These are phyloP conservation scores for Colletotrichum eleusines DNA, from an alignment of 2,329 filamentous ascomycete genomes.

Conservation along the genomic window DNA sequence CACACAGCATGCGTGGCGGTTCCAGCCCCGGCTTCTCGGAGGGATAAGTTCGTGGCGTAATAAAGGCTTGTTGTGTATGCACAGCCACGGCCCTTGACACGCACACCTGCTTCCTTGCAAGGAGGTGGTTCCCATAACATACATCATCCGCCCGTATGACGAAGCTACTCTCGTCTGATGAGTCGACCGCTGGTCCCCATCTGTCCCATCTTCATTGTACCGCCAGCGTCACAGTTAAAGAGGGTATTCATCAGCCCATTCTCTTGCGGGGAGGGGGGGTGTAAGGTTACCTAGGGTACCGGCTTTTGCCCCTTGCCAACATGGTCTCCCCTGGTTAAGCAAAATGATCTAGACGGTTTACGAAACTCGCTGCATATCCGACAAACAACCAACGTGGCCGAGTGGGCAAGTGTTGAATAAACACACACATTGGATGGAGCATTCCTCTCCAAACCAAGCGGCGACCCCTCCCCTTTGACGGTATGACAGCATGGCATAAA, in stretches of 20 bases:
- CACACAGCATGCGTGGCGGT: not conserved
- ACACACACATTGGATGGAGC: not conserved
- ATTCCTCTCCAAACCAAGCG: not conserved
- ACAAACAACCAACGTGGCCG: not conserved
- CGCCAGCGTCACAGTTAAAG: conserved; percentile 8
- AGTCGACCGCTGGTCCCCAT: not conserved
- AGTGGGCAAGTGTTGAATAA: not conserved
- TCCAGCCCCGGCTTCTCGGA: too few relatives aligned
- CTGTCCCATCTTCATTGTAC: not conserved
- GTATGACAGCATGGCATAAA: not conserved
- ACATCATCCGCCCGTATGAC: not conserved
- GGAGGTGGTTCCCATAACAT: too few relatives aligned
- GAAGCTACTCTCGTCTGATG: not conserved
- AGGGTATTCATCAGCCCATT: not conserved
- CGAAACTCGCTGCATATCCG: conserved; percentile 14
- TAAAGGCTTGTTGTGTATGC: not conserved
- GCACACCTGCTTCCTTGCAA: not conserved
- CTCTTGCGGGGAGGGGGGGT: not conserved
- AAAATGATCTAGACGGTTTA: conserved; percentile 1
- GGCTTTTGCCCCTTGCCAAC: not conserved
- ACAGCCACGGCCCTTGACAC: not conserved
- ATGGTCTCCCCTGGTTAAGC: conserved; percentile 1
- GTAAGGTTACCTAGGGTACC: not conserved
- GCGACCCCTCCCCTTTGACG: not conserved
- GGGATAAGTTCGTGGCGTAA: not conserved